Percentiles rank a stretch among this genome's conserved stretches.
phyloP scores from a whole-genome alignment of 371 early-diverging fungal species.

The Rhizopus microsporus region DNA sequence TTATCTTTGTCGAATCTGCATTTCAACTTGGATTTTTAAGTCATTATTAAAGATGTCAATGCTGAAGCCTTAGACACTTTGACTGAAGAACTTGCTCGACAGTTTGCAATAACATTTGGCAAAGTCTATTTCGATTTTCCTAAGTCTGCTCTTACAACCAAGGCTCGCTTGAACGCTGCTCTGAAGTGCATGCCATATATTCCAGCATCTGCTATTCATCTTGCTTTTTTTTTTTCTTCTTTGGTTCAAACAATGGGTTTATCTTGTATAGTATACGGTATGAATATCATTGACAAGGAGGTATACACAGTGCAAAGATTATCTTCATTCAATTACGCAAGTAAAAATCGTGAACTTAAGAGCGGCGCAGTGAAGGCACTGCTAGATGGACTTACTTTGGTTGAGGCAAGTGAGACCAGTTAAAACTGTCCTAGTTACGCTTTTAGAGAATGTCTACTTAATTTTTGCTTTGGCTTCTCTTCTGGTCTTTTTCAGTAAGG shows the following conservation, averaged over 20 bases:
- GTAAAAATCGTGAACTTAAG: slow-evolving; percentile 13
- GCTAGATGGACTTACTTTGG: slow-evolving; percentile 10
- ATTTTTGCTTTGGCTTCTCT: slow-evolving; percentile 17
- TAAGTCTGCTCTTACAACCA: slow-evolving; percentile 12
- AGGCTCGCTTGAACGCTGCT: slow-evolving; percentile 9
- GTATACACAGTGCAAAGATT: slow-evolving; percentile 13
- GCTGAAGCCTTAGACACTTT: slow-evolving; percentile 9
- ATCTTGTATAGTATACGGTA: slow-evolving; percentile 7
- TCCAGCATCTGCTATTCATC: slow-evolving; percentile 9
- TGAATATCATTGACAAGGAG: slow-evolving; percentile 19
- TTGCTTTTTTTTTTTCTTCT: slow-evolving; percentile 3
- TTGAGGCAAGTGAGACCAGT: slow-evolving; percentile 8
- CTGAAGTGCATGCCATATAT: slow-evolving; percentile 15
- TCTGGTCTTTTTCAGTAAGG: slow-evolving; percentile 10
- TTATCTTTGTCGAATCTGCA: slow-evolving; percentile 10
- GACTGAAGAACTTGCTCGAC: slow-evolving; percentile 12
- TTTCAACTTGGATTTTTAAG: slow-evolving; percentile 13
- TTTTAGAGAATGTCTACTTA: slow-evolving; percentile 10
- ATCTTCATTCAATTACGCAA: slow-evolving; percentile 14
- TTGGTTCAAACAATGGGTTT: slow-evolving; percentile 12
- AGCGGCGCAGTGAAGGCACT: slow-evolving; percentile 11
- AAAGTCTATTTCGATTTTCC: slow-evolving; percentile 6
- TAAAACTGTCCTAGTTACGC: slow-evolving; percentile 2
- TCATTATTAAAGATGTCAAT: slow-evolving; percentile 15
- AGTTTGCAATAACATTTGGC: not conserved